These are phyloP conservation scores for Diospyros lotus DNA, from an alignment of 148 eudicot genomes.

Conservation along the genomic window DNA sequence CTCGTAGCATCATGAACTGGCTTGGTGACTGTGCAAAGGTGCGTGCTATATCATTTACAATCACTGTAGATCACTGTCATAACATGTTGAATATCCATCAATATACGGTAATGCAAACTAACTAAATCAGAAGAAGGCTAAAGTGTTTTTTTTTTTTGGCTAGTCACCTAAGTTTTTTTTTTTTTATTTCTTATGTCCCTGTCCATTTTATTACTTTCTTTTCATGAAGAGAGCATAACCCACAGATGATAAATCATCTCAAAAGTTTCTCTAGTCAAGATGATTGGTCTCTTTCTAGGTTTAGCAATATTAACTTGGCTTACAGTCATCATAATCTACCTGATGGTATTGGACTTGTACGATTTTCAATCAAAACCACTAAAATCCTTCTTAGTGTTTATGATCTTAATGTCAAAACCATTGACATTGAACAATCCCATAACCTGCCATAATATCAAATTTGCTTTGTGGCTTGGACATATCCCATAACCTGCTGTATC, in stretches of 20 bases:
- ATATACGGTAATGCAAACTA: neutral
- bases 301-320: neutral
- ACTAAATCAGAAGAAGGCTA: neutral
- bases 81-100: neutral
- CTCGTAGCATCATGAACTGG: constrained; percentile 94
- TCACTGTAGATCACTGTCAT: neutral
- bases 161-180: neutral
- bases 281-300: neutral
- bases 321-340: neutral
- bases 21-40: constrained; percentile 99
- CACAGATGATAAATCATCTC: neutral
- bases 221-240: neutral
- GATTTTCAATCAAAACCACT: neutral
- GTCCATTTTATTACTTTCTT: too few relatives aligned
- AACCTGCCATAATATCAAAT: neutral
- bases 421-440: neutral
- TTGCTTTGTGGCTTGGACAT: too few relatives aligned
- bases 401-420: neutral
- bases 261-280: neutral
- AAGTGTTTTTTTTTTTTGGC: neutral
- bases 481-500: too few relatives aligned
- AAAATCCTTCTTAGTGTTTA: neutral
- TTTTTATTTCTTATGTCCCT: neutral
- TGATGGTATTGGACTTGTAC: constrained; percentile 1
- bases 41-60: constrained; percentile 18